Conservation (phyloP, 306 rosid species). For the Pyrus bretschneideri region DNA sequence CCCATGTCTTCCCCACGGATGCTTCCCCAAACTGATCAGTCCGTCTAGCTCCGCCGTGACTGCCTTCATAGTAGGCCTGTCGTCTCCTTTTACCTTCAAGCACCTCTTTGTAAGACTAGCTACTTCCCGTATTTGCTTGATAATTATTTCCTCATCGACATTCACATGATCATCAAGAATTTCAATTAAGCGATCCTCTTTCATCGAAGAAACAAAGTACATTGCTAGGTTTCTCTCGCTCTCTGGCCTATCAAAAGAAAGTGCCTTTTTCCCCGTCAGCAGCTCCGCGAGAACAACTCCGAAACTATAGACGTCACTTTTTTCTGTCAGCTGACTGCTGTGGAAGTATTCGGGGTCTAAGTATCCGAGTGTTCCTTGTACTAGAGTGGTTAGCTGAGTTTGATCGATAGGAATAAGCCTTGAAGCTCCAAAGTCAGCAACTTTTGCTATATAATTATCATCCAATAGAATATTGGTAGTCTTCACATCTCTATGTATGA, state of each 20-base stretch:
- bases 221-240: not conserved
- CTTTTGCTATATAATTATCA: conserved; percentile 7
- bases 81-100: conserved; percentile 11
- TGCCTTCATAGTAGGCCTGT: conserved; percentile 17
- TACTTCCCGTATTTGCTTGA: conserved; percentile 3
- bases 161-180: not conserved
- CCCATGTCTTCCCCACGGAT: conserved; percentile 5
- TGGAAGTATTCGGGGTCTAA: conserved; percentile 11
- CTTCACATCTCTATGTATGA: conserved; percentile 24
- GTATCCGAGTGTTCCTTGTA: conserved; percentile 18
- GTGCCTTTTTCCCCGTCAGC: not conserved
- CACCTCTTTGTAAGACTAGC: conserved; percentile 2
- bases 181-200: not conserved
- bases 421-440: conserved; percentile 25
- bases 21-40: not conserved
- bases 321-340: not conserved
- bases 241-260: not conserved
- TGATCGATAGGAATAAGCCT: conserved; percentile 20
- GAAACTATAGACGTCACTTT: conserved; percentile 4
- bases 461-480: conserved; percentile 16
- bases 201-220: not conserved
- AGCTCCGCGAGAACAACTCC: not conserved
- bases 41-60: conserved; percentile 18
- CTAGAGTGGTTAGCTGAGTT: conserved; percentile 20
- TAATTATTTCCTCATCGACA: not conserved